Conservation (phyloP, 2,329 filamentous ascomycete species). For the Neonectria faginata region DNA sequence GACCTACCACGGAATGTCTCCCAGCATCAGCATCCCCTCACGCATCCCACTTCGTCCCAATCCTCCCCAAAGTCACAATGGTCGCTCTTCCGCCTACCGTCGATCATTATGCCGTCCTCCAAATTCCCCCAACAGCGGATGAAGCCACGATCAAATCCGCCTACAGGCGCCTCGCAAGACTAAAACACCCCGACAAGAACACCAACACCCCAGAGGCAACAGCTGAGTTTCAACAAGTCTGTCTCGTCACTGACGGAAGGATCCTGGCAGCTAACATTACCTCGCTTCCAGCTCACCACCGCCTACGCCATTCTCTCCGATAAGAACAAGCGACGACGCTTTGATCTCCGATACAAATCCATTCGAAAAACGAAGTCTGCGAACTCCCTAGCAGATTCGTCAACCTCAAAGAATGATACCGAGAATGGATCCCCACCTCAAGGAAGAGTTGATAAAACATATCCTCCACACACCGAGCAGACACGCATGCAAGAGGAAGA, state of each 20-base stretch:
- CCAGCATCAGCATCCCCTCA: background rate
- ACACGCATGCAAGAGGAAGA: background rate
- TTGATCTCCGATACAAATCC: background rate
- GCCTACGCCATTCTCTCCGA: background rate
- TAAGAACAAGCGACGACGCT: background rate
- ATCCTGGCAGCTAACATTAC: too few relatives aligned
- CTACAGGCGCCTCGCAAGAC: slow-evolving; percentile 4
- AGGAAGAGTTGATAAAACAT: background rate
- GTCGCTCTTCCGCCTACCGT: background rate
- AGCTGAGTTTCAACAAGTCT: background rate
- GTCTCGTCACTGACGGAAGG: background rate
- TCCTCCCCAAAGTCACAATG: background rate
- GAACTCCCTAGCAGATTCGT: background rate
- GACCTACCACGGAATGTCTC: background rate
- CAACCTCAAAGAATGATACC: background rate
- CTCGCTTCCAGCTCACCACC: background rate
- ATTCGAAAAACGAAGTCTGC: background rate
- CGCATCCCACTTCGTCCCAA: background rate
- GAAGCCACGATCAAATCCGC: slow-evolving; percentile 6
- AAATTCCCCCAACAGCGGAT: slow-evolving; percentile 5
- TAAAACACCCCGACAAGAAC: slow-evolving; percentile 16
- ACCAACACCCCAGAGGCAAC: background rate
- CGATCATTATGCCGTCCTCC: slow-evolving; percentile 6
- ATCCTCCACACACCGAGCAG: background rate
- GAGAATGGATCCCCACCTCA: background rate